Evolutionary conservation across 768 basidiomycete species (phyloP), one percentile per base, ranked within the genome.

Genomic region (Boletellus ananiceps): DNA sequence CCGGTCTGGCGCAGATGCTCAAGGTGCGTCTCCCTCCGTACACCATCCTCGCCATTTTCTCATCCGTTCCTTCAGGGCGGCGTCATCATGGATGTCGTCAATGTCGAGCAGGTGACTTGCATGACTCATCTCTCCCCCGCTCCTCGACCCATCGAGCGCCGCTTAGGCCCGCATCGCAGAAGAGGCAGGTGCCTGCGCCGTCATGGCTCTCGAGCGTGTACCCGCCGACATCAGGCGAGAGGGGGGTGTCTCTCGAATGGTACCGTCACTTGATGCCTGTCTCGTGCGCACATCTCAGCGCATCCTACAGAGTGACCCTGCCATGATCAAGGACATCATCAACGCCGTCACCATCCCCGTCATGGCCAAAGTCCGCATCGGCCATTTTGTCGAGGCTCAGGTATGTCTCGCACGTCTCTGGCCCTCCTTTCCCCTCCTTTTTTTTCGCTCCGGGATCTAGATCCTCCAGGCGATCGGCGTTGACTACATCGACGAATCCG

Each of bases 161-260:
- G 6, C 23, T 25, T 25, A 94, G 86, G 95, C 95, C 51, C 87
- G 88, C 53, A 93, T 97, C 59, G 95, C 95, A 39, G 95, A 98
- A 65, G 92, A 93, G 64, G 95, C 95, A 8, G 95, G 95, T 40
- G 95, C 95, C 7, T 93, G 91, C 65, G 95, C 95, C 51, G 95
- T 99, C 54, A 98, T 99, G 95, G 92, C 92, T 4, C 79, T 94
- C 29, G 92, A 96, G 69, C 78, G 93, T 49, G 91, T 99, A 3
- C 95, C 95, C 9, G 93, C 94, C 12, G 93, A 97, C 64, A 98
- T 99, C 63, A 81, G 95, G 52, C 78, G 78, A 15, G 75, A 90
- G 65, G 95, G 95, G 29, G 95, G 95, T 50, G 95, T 99, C 46
- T 92, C 95, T 0, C 78, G 95, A 52, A 99, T 99, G 95, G 93